Base-by-base conservation (phyloP, 305 asterid species). In the Salvia sclarea region DNA sequence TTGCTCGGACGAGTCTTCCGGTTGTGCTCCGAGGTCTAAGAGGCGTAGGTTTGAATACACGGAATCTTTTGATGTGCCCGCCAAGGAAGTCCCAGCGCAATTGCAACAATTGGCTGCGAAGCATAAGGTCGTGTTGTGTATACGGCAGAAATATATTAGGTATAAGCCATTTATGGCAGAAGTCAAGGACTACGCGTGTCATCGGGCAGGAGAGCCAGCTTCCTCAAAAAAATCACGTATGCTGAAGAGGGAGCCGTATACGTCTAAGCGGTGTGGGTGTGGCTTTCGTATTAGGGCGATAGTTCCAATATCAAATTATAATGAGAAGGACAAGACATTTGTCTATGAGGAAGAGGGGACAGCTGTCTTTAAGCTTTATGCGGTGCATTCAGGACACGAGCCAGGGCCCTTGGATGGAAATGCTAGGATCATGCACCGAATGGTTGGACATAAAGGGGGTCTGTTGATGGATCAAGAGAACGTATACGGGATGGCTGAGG, bases 91-190 rank as follows among this genome's bases (percentile, higher is more conserved):
- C 22, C 95, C 84, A 0, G 47, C 75, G 61, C 82, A 78, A 75
- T 82, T 90, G 81, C 96, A 88, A 64, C 89, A 88, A 68, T 65
- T 90, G 73, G 97, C 96, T 77, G 86, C 86, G 0, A 91, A 94
- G 71, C 96, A 94, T 80, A 91, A 94, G 82, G 99, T 89, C 2
- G 98, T 88, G 30, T 74, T 94, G 78, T 91, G 97, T 61, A 91
- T 94, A 72, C 70, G 98, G 3, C 98, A 94, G 76, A 94, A 89
- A 73, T 94, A 94, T 71, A 85, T 94, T 71, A 80, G 96, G 89
- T 91, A 91, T 76, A 91, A 91, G 81, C 98, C 99, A 62, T 89
- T 89, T 81, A 91, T 91, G 96, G 99, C 97, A 3, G 99, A 94
- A 85, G 99, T 89, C 57, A 94, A 94, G 81, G 99, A 91, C 82